Evolutionary conservation across 2,329 filamentous ascomycete species (phyloP), one percentile per base, ranked within the genome.

Genomic region (Ophiognomonia clavigignenti-juglandacearum): DNA sequence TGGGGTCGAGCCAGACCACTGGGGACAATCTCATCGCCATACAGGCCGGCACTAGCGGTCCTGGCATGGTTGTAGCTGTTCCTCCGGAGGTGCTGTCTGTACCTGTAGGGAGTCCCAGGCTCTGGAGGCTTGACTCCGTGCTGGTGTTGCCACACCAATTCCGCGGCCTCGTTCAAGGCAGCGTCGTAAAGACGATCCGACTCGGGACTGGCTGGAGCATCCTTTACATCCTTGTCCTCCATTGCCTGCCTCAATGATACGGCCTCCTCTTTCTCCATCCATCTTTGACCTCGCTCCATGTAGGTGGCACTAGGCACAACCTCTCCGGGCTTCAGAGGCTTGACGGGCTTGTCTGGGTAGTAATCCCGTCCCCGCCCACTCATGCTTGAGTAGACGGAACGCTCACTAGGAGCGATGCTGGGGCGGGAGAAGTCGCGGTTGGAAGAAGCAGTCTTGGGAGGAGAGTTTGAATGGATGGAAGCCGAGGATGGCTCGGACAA

Each of bases 181-280:
- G 84, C 83, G 11, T 78, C 70, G 61, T 87, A 85, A 40, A 91
- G 63, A 37, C 77, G 78, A 49, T 72, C 63, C 49, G 85, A 82
- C 18, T 84, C 81, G 11, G 50, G 50, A 2, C 81, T 74, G 23
- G 72, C 68, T 34, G 61, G 46, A n/a, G 61, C 57, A 24, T 70
- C 65, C 44, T 70, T 71, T 36, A 86, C 53, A 49, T 86, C 79
- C 75, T 90, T 79, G 57, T 87, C 82, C 55, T 88, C 80, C 73
- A 91, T 80, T 10, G 86, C 86, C 51, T 82, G 75, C 16, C 84
- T 78, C 50, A 91, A 65, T 18, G 85, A 85, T 29, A 76, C 75
- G 4, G 80, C 83, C 64, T 91, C 86, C 59, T 89, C 85, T 62
- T 86, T 87, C 63, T 91, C 86, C 78, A 88, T 86, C 83, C 85